phyloP scores from a whole-genome alignment of 2,329 filamentous ascomycete genomes.

The Arthrobotrys pseudoclavata region DNA sequence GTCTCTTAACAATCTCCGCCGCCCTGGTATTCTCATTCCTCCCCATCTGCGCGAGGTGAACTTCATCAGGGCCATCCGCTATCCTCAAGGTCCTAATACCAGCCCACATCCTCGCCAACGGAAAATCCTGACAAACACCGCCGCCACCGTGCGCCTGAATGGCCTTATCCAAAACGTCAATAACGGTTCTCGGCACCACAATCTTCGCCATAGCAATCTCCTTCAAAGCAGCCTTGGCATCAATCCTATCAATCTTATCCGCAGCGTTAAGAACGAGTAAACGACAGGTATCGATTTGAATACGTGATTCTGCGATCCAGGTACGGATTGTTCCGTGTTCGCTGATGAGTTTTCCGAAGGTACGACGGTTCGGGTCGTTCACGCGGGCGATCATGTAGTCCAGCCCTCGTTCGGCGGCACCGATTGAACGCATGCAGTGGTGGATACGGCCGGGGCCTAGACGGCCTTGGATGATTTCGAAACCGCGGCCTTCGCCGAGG shows the following conservation, averaged over 20 bases:
- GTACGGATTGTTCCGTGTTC: constrained; percentile 95
- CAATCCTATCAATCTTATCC: constrained; percentile 89
- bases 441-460: constrained; percentile 96
- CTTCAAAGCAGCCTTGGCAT: constrained; percentile 88
- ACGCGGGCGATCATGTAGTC: constrained; percentile 95
- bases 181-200: constrained; percentile 82
- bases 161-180: constrained; percentile 92
- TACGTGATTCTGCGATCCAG: constrained; percentile 90
- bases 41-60: constrained; percentile 86
- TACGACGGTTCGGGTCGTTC: constrained; percentile 90
- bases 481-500: constrained; percentile 91
- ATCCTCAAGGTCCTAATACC: constrained; percentile 84
- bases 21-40: constrained; percentile 82
- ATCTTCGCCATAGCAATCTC: constrained; percentile 98
- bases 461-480: constrained; percentile 98
- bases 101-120: constrained; percentile 86
- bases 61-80: constrained; percentile 96
- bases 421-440: constrained; percentile 96
- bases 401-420: constrained; percentile 88
- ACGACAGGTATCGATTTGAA: constrained; percentile 93
- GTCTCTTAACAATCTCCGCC: constrained; percentile 73
- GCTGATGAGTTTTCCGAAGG: constrained; percentile 87
- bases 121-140: constrained; percentile 94
- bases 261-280: constrained; percentile 94
- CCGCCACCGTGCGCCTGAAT: constrained; percentile 92